phyloP scores from a whole-genome alignment of 129 eudicot genomes.

The Artemisia annua region DNA sequence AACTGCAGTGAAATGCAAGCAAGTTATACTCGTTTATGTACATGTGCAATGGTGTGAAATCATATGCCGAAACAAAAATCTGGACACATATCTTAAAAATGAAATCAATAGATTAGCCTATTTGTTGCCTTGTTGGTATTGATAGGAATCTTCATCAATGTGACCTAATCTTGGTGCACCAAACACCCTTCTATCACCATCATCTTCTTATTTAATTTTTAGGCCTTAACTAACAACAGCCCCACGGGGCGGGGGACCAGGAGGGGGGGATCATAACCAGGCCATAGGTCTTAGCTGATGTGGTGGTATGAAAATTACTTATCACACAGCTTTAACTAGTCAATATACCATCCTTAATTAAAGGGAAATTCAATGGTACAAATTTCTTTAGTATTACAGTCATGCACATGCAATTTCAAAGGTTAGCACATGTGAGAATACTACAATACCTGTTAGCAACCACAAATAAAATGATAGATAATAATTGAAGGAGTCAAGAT shows the following conservation, averaged over 20 bases:
- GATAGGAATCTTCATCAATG: slow-evolving; percentile 23
- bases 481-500: too few relatives aligned
- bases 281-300: slow-evolving; percentile 4
- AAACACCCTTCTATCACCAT: slow-evolving; percentile 29
- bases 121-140: slow-evolving; percentile 18
- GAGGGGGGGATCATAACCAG: not conserved
- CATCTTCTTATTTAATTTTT: slow-evolving; percentile 10
- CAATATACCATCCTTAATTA: slow-evolving; percentile 9
- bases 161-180: slow-evolving; percentile 38
- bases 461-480: not conserved
- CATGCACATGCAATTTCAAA: slow-evolving; percentile 7
- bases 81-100: slow-evolving; percentile 18
- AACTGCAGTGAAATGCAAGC: too few relatives aligned
- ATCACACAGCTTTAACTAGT: slow-evolving; percentile 18
- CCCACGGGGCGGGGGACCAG: slow-evolving; percentile 1
- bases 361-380: slow-evolving; percentile 5
- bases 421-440: not conserved
- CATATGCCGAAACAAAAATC: not conserved
- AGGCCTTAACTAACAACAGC: slow-evolving; percentile 22
- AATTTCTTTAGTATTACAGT: slow-evolving; percentile 5
- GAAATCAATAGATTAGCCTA: slow-evolving; percentile 26
- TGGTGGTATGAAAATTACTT: slow-evolving; percentile 15
- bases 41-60: slow-evolving; percentile 13
- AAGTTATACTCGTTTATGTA: too few relatives aligned
- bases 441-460: not conserved